phyloP scores from a whole-genome alignment of 2,329 filamentous ascomycete species.

The Beauveria australis region DNA sequence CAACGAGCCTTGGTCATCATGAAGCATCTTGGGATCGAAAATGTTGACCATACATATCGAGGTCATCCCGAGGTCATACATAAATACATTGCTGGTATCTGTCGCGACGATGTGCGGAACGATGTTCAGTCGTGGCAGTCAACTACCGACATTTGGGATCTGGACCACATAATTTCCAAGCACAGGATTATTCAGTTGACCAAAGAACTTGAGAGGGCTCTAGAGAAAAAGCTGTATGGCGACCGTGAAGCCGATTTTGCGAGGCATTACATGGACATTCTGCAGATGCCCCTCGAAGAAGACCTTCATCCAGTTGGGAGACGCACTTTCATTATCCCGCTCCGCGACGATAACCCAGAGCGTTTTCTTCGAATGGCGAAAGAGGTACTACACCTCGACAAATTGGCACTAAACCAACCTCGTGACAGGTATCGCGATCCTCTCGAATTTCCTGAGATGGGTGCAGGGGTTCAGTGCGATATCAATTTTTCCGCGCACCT shows the following conservation, averaged over 20 bases:
- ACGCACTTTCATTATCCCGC: slow-evolving; percentile 27
- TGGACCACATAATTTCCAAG: slow-evolving; percentile 36
- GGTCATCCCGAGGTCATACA: slow-evolving; percentile 21
- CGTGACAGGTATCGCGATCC: slow-evolving; percentile 47
- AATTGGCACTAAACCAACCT: slow-evolving; percentile 40
- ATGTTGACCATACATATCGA: slow-evolving; percentile 18
- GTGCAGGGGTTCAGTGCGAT: slow-evolving; percentile 79
- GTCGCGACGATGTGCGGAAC: slow-evolving; percentile 35
- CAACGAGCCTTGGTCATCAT: slow-evolving; percentile 27
- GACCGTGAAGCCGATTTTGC: slow-evolving; percentile 28
- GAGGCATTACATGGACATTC: slow-evolving; percentile 40
- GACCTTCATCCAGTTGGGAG: slow-evolving; percentile 1
- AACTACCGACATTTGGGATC: slow-evolving; percentile 13
- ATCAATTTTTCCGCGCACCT: slow-evolving; percentile 86
- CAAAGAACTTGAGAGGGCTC: slow-evolving; percentile 44
- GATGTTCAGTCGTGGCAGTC: slow-evolving; percentile 23
- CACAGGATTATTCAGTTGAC: slow-evolving; percentile 51
- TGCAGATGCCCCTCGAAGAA: slow-evolving; percentile 31
- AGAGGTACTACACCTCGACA: slow-evolving; percentile 35
- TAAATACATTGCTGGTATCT: slow-evolving; percentile 47
- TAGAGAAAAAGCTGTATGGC: slow-evolving; percentile 40
- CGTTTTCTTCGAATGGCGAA: no score
- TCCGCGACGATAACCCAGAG: slow-evolving; percentile 19
- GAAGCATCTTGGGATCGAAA: slow-evolving; percentile 28
- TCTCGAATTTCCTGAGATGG: slow-evolving; percentile 70